Base-by-base conservation (phyloP, 768 basidiomycete genomes). In the Podaxis mareebaensis region DNA sequence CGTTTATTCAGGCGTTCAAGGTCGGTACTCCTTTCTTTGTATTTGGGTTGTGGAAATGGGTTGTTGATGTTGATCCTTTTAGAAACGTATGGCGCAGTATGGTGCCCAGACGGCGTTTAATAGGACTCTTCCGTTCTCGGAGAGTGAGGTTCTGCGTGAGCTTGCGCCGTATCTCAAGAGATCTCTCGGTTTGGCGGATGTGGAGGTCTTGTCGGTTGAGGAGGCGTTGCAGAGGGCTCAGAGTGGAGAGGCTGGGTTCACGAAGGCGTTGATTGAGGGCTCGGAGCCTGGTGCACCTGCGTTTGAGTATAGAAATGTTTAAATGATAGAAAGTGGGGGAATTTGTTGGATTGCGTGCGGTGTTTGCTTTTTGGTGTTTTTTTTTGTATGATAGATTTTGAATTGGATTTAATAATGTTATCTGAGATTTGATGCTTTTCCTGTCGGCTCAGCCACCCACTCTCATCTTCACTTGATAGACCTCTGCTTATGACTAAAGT, bases 1-100 rank as follows among this genome's bases (percentile, higher is more conserved):
- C 96, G 5, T 98, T 96, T 77, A 86, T 95, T 52, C 92, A 96
- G 64, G 78, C 82, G 33, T 92, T 98, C 88, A 96, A 97, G 89
- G 96, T 95, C 58, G 40, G 81, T 67, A 7, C 26, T 12, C 20
- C 7, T 1, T 30, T 49, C 11, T 5, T 44, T 53, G 46, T 22
- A 1, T 39, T 56, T 20, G 26, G 22, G 2, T 33, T 33, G 30
- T 10, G 30, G 8, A 10, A 3, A 3, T 46, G 13, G 44, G n/a
- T 71, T 60, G 62, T 28, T 39, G 52, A 53, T 17, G 2, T 22
- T 55, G 8, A 15, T 51, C 53, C 53, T 17, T 40, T 20, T 70
- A 95, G 92, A 93, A 90, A 87, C 91, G 91, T 39, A 91, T 95
- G 77, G 72, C 79, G 3, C 89, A 92, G 70, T 86, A 89, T 64